Evolutionary conservation across 208 protist species (phyloP).

Genomic region (Crithidia sp.): DNA sequence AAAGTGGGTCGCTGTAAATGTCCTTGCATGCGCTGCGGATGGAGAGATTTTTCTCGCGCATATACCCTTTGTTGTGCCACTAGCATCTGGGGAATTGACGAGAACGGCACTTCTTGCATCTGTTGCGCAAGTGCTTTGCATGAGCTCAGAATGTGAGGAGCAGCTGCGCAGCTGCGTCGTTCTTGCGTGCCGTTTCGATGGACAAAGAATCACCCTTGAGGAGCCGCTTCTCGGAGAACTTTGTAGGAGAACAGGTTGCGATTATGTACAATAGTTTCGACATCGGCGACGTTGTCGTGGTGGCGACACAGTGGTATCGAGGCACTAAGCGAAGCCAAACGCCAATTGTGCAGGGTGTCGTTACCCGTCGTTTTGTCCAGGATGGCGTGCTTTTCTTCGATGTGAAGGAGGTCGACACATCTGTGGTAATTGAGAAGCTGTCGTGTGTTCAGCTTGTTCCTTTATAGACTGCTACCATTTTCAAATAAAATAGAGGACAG

Average conservation of each 20-base stretch:
- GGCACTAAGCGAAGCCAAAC: constrained; percentile 1
- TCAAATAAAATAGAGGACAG: not conserved
- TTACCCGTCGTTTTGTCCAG: constrained; percentile 32
- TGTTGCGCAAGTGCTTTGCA: constrained; percentile 30
- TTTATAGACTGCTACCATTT: constrained; percentile 27
- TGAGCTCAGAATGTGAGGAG: constrained; percentile 35
- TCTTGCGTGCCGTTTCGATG: constrained; percentile 27
- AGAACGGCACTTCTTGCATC: constrained; percentile 28
- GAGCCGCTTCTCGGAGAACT: constrained; percentile 23
- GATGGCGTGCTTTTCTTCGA: constrained; percentile 48
- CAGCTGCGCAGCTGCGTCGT: constrained; percentile 42
- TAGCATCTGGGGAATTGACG: constrained; percentile 7
- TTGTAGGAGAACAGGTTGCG: constrained; percentile 32
- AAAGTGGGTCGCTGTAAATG: constrained; percentile 40
- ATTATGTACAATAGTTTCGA: constrained; percentile 46
- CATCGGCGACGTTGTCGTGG: constrained; percentile 54
- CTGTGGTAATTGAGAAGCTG: constrained; percentile 37
- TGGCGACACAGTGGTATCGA: constrained; percentile 21
- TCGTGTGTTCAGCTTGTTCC: constrained; percentile 56
- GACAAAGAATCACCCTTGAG: constrained; percentile 18
- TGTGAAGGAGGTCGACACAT: constrained; percentile 39
- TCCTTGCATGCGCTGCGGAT: constrained; percentile 38
- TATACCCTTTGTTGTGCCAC: constrained; percentile 42
- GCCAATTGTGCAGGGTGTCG: constrained; percentile 42
- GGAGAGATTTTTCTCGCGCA: constrained; percentile 38